Evolutionary conservation across 768 basidiomycete species (phyloP), one percentile per base, ranked within the genome.

Genomic region (Auricularia auricula-judae): DNA sequence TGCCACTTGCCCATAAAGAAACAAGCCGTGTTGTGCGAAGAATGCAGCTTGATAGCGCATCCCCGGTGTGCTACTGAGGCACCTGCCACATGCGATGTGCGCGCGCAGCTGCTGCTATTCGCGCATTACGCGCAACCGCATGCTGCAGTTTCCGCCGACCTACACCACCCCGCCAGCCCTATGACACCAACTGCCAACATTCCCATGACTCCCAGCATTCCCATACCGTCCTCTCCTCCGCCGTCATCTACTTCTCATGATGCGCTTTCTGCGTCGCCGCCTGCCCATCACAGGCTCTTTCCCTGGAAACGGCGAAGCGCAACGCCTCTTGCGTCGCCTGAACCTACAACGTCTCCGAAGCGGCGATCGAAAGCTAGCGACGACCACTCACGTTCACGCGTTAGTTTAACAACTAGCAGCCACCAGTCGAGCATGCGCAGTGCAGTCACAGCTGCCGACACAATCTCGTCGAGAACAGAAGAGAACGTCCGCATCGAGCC

Each of bases 21-120:
- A 75, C 87, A 81, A 64, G 93, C 90, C 1, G 87, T 94, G 8
- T 79, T 98, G 5, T 98, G 95, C 71, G 86, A 88, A 47, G 86
- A 87, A 67, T 98, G 95, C 77, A 93, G 87, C 68, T 82, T 98
- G 66, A 90, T 98, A 66, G 85, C 88, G 33, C 95, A 98, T 73
- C 77, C 85, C 29, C 88, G 87, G 71, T 93, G 92, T 68, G 83
- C 85, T 0, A 69, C 74, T 42, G 84, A 87, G 66, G 88, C 91
- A 1, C 85, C 89, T 8, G 86, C 87, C 3, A 89, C 87, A 2
- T 93, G 91, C 69, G 89, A 93, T 71, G 80, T 92, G 51, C 87
- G 89, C 64, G 83, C 88, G 1, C 89, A 91, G 71, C 80, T 93
- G n/a, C 76, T 92, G 56, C 74, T 85, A 59, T 89, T 89, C 67